Conservation (phyloP, 1,139 yeast genomes). For the Debaryomyces fabryi region DNA sequence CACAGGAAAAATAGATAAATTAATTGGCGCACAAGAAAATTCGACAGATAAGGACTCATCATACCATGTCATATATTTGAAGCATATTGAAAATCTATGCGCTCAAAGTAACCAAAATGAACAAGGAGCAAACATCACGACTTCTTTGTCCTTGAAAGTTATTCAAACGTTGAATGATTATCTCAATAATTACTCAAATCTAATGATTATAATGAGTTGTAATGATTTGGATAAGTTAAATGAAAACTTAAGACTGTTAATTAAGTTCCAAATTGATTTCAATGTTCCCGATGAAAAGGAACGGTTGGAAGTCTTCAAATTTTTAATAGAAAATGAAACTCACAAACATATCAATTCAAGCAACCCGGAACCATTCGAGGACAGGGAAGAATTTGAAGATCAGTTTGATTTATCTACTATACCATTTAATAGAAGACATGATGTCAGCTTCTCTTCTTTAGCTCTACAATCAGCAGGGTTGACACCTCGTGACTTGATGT, state of each 20-base stretch:
- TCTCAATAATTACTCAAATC: constrained; percentile 34
- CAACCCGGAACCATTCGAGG: constrained; percentile 18
- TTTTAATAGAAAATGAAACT: constrained; percentile 38
- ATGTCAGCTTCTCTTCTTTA: constrained; percentile 59
- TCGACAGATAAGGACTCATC: constrained; percentile 21
- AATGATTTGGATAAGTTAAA: constrained; percentile 73
- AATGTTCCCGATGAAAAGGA: constrained; percentile 81
- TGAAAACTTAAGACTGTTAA: constrained; percentile 63
- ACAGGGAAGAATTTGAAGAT: constrained; percentile 22
- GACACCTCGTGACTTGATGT: constrained; percentile 78
- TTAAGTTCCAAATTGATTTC: constrained; percentile 77
- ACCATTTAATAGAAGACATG: constrained; percentile 41
- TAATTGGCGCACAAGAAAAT: constrained; percentile 23
- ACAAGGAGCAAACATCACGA: constrained; percentile 57
- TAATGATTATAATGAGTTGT: constrained; percentile 68
- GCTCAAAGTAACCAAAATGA: constrained; percentile 65
- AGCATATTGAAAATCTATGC: constrained; percentile 76
- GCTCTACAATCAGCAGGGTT: constrained; percentile 92
- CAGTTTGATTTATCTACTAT: constrained; percentile 23
- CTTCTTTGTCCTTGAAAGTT: constrained; percentile 62
- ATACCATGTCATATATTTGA: constrained; percentile 56
- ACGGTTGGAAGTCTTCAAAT: constrained; percentile 62
- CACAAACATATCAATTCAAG: constrained; percentile 14
- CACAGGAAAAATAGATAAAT: constrained; percentile 73
- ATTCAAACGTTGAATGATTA: constrained; percentile 62